These are phyloP conservation scores for Boeremia exigua DNA, from an alignment of 2,329 filamentous ascomycete genomes.

Conservation along the genomic window DNA sequence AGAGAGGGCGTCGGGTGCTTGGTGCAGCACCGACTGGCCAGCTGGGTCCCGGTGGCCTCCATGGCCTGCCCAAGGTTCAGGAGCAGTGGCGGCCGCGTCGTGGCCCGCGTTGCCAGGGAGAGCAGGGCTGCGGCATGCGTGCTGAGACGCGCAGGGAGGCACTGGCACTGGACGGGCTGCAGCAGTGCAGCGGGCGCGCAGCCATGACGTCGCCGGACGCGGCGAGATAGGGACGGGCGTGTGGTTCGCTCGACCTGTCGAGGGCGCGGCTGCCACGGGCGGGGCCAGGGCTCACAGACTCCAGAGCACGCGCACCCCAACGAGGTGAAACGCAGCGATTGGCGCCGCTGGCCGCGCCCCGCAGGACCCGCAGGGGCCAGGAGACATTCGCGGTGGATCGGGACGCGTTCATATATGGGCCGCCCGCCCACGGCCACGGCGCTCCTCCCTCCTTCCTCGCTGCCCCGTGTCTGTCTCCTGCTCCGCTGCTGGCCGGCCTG, in stretches of 20 bases:
- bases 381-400: neutral
- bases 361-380: neutral
- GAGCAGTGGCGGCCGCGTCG: constrained; percentile 1
- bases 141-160: constrained; percentile 6
- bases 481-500: neutral
- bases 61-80: constrained; percentile 8
- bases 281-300: constrained; percentile 11
- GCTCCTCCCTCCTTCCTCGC: too few relatives aligned
- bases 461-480: too few relatives aligned
- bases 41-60: too few relatives aligned
- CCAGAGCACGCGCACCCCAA: constrained; percentile 12
- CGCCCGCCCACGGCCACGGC: too few relatives aligned
- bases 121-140: constrained; percentile 4
- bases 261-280: neutral
- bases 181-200: neutral
- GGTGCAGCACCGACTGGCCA: constrained; percentile 12
- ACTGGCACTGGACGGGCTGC: neutral
- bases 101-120: constrained; percentile 3
- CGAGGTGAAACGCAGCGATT: neutral
- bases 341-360: neutral
- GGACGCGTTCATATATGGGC: neutral
- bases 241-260: constrained; percentile 11
- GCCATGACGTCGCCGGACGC: constrained; percentile 5
- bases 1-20: constrained; percentile 9
- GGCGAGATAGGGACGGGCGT: neutral